phyloP scores from a whole-genome alignment of 2,329 filamentous ascomycete genomes.

The Epichloe brachyelytri region DNA sequence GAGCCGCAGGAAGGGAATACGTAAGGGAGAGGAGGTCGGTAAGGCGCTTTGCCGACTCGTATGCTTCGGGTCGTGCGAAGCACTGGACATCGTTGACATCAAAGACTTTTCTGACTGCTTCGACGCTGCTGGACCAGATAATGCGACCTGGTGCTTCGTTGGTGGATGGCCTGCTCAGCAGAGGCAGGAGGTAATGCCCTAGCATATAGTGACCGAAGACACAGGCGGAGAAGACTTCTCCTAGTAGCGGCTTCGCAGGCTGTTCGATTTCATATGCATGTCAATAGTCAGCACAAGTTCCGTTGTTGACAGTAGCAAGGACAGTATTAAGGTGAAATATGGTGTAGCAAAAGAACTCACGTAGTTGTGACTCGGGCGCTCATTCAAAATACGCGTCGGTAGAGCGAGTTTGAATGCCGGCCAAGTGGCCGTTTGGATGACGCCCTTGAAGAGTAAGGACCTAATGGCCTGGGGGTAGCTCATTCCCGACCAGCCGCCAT shows the following conservation, averaged over 20 bases:
- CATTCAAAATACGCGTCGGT: conserved; percentile 30
- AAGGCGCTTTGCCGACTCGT: conserved; percentile 78
- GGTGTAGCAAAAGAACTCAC: conserved; percentile 12
- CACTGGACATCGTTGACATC: conserved; percentile 64
- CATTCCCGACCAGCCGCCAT: conserved; percentile 75
- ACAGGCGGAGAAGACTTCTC: conserved; percentile 80
- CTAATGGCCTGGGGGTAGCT: conserved; percentile 50
- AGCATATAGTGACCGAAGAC: conserved; percentile 93
- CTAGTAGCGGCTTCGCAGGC: conserved; percentile 45
- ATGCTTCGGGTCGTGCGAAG: conserved; percentile 48
- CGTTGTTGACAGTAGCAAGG: neutral
- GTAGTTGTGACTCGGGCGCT: conserved; percentile 22
- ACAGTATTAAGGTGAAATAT: neutral
- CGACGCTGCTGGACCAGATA: conserved; percentile 79
- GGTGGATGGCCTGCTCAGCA: conserved; percentile 43
- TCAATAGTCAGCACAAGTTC: neutral
- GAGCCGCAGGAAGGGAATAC: conserved; percentile 49
- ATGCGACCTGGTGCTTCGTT: conserved; percentile 47
- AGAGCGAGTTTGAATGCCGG: conserved; percentile 61
- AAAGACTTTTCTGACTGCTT: conserved; percentile 45
- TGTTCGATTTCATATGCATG: conserved; percentile 21
- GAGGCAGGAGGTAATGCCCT: conserved; percentile 62
- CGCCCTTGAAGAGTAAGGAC: conserved; percentile 42
- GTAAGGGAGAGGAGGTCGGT: conserved; percentile 77
- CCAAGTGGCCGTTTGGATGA: conserved; percentile 58